A percentile compares a stretch with the other conserved stretches of the same genome.
phyloP scores from a whole-genome alignment of 192 early-diverging fungal genomes.

The Backusella circina region DNA sequence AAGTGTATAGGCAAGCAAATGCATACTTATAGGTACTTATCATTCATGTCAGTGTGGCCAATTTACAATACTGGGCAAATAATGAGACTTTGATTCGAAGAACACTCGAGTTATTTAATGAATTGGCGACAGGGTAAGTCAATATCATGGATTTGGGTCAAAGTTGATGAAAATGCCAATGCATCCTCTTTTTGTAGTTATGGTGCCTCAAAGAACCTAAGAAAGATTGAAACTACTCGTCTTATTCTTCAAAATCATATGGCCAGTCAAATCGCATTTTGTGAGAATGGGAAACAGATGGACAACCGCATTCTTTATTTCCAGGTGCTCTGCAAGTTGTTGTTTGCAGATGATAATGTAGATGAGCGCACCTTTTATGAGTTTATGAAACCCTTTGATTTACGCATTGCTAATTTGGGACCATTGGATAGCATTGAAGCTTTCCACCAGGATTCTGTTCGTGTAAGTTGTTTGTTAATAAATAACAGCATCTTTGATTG shows the following conservation, averaged over 20 bases:
- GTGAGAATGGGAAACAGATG: constrained; percentile 55
- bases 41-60: constrained; percentile 40
- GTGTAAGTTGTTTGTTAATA: constrained; percentile 18
- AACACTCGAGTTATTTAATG: constrained; percentile 72
- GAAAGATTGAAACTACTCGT: constrained; percentile 70
- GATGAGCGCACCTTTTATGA: constrained; percentile 57
- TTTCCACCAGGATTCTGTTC: constrained; percentile 49
- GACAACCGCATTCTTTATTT: constrained; percentile 74
- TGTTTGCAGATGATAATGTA: constrained; percentile 65
- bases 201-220: constrained; percentile 69
- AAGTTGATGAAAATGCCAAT: too few relatives aligned
- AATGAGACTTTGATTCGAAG: constrained; percentile 53
- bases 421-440: constrained; percentile 48
- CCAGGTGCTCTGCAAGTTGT: constrained; percentile 67
- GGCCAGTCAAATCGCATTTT: constrained; percentile 67
- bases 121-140: constrained; percentile 63
- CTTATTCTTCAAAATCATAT: constrained; percentile 71
- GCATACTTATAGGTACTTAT: not conserved
- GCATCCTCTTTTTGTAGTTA: constrained; percentile 42
- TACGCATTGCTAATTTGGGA: constrained; percentile 50
- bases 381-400: constrained; percentile 71
- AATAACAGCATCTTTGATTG: not conserved
- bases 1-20: constrained; percentile 7
- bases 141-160: too few relatives aligned
- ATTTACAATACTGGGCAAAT: constrained; percentile 59